Evolutionary conservation across 2,329 filamentous ascomycete genomes (phyloP).

Genomic region (Venturia oleaginea): DNA sequence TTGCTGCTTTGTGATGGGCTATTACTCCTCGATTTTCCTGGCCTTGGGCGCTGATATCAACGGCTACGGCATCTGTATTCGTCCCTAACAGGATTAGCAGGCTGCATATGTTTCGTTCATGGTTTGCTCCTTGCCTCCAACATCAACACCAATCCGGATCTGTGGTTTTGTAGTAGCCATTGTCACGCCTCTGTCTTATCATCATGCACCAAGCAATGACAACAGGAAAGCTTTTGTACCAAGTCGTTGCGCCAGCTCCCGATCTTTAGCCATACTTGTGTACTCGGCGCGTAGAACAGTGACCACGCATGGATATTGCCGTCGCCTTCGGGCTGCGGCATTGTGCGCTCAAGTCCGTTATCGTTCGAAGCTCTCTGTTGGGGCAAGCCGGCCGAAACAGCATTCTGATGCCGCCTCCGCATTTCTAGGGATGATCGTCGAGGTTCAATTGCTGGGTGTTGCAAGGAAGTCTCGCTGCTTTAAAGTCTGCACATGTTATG

Average conservation of each 20-base stretch:
- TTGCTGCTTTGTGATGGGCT: slow-evolving; percentile 29
- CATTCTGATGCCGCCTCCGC: background rate
- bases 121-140: slow-evolving; percentile 26
- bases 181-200: background rate
- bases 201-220: background rate
- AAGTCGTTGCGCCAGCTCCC: background rate
- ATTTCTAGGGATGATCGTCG: background rate
- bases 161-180: background rate
- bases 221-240: background rate
- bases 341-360: slow-evolving; percentile 4
- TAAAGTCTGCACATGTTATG: background rate
- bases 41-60: slow-evolving; percentile 22
- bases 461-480: background rate
- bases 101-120: background rate
- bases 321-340: background rate
- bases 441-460: background rate
- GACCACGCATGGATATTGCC: background rate
- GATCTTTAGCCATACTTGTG: background rate
- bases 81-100: slow-evolving; percentile 18
- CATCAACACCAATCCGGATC: slow-evolving; percentile 36
- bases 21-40: slow-evolving; percentile 21
- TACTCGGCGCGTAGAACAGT: background rate
- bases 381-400: background rate
- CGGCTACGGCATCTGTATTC: slow-evolving; percentile 27
- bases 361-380: background rate